A percentile compares a stretch with the other conserved stretches of the same genome.
Evolutionary conservation across 805 yeast species (phyloP).

Genomic region (Candida parachauliodes): DNA sequence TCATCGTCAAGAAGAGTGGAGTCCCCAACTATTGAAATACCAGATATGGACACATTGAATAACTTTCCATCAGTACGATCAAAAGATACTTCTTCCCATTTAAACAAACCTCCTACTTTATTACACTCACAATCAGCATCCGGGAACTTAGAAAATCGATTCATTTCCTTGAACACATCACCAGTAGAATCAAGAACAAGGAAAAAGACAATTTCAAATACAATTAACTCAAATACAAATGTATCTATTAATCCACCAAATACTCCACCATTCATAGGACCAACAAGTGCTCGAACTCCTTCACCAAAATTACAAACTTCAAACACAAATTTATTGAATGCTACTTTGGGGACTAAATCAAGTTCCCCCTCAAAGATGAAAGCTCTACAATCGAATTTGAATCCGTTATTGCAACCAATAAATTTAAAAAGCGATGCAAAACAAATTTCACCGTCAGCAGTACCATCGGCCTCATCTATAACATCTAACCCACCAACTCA

Average conservation of each 20-base stretch:
- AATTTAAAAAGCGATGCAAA: slow-evolving; percentile 34
- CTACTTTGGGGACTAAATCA: slow-evolving; percentile 15
- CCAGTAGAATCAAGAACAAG: slow-evolving; percentile 26
- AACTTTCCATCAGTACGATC: slow-evolving; percentile 14
- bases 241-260: slow-evolving; percentile 12
- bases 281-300: slow-evolving; percentile 28
- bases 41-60: slow-evolving; percentile 51
- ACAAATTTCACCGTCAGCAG: not conserved
- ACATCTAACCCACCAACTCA: slow-evolving; percentile 5
- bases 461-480: not conserved
- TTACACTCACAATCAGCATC: slow-evolving; percentile 44
- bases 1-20: slow-evolving; percentile 28
- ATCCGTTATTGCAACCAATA: slow-evolving; percentile 54
- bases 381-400: slow-evolving; percentile 42
- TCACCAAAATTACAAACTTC: slow-evolving; percentile 33
- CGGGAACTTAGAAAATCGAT: slow-evolving; percentile 31
- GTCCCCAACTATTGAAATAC: slow-evolving; percentile 68
- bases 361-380: slow-evolving; percentile 47
- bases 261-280: slow-evolving; percentile 33
- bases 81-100: not conserved
- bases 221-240: slow-evolving; percentile 19
- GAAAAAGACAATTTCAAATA: slow-evolving; percentile 37
- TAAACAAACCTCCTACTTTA: slow-evolving; percentile 41
- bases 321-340: slow-evolving; percentile 15
- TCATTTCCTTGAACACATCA: slow-evolving; percentile 15